These are phyloP conservation scores for Heliamphora exappendiculata DNA, from an alignment of 148 eudicot species.

Conservation along the genomic window DNA sequence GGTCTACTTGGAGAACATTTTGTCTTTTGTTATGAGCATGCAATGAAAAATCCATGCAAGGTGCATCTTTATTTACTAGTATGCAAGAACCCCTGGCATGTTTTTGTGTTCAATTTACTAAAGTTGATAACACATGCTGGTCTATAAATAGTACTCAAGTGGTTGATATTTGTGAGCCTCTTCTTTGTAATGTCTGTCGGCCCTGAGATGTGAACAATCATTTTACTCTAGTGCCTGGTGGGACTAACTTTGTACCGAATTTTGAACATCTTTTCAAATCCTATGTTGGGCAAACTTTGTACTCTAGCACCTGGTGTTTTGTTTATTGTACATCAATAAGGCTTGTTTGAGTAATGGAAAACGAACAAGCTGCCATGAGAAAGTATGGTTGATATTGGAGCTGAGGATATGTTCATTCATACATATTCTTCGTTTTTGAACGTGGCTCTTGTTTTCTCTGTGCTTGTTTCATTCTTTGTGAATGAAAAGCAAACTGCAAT, in stretches of 20 bases:
- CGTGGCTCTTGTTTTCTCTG: constrained; percentile 2
- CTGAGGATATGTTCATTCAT: constrained; percentile 7
- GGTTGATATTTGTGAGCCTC: background rate
- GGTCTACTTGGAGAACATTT: background rate
- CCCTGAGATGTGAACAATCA: background rate
- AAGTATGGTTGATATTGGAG: constrained; percentile 9
- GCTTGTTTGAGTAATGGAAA: background rate
- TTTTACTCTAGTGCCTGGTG: background rate
- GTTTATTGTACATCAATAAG: no score
- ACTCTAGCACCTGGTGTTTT: no score
- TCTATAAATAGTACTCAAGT: background rate
- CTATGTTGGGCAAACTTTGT: no score
- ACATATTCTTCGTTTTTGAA: constrained; percentile 8
- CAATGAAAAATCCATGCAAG: background rate
- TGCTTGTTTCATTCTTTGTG: background rate
- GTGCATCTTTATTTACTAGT: background rate
- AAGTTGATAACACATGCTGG: background rate
- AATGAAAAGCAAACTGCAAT: background rate
- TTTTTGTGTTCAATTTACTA: background rate
- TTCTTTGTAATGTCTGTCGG: background rate
- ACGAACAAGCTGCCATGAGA: constrained; percentile 1
- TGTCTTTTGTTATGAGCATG: background rate
- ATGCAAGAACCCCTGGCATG: background rate
- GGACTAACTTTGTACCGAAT: background rate
- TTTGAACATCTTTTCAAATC: background rate